phyloP scores from a whole-genome alignment of 768 basidiomycete genomes.

The Boletus subcaerulescens region DNA sequence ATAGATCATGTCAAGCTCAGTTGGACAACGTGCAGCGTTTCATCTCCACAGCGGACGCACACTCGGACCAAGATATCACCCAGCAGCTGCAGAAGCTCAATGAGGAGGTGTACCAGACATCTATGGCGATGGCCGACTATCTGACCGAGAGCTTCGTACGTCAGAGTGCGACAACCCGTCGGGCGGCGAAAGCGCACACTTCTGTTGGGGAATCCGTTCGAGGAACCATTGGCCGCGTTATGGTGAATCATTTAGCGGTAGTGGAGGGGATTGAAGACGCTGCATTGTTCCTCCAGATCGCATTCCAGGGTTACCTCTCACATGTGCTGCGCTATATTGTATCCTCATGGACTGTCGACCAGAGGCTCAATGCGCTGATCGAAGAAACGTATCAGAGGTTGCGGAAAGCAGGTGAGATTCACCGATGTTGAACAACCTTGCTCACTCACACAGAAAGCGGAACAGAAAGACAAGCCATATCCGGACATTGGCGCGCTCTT shows the following conservation, averaged over 20 bases:
- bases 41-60: background rate
- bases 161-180: background rate
- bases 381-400: background rate
- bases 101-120: background rate
- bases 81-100: conserved; percentile 3
- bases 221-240: background rate
- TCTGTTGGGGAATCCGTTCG: background rate
- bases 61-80: background rate
- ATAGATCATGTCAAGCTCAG: background rate
- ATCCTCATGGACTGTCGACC: conserved; percentile 7
- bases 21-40: background rate
- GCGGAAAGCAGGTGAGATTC: conserved; percentile 1
- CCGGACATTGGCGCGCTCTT: conserved; percentile 10
- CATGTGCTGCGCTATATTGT: background rate
- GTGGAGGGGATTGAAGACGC: background rate
- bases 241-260: background rate
- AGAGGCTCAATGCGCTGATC: background rate
- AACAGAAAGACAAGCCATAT: conserved; percentile 2
- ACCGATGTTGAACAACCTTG: background rate
- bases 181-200: background rate
- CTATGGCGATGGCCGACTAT: background rate
- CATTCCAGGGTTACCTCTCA: conserved; percentile 6
- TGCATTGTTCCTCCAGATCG: conserved; percentile 1
- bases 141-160: background rate
- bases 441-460: background rate